Evolutionary conservation across 805 yeast species (phyloP), one percentile per base, ranked within the genome.

Genomic region (Candida pini): DNA sequence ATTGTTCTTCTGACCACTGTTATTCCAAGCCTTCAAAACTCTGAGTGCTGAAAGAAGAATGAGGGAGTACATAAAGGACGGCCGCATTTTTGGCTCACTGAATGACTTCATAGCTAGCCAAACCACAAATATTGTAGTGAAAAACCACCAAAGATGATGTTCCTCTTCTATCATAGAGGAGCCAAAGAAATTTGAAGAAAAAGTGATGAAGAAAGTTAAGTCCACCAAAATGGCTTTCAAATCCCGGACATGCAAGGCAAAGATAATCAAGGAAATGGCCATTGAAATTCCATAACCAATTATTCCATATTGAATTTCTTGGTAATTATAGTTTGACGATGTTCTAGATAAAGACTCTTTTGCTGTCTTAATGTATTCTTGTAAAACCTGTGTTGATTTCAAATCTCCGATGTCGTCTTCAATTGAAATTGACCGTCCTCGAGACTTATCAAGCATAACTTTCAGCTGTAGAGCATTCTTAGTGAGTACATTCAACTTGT

Each of bases 111-210:
- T 37, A 3, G 47, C 34, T 23, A 50, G 25, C 8, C 42, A 28
- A 0, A 48, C 33, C 4, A 49, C 15, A 26, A 57, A 49, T 0
- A 70, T 67, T 0, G 73, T 64, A 0, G 72, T 54, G 16, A 72
- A 62, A 78, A 86, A 83, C 85, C 95, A 92, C 98, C 98, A 92
- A 13, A 89, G 57, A 53, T 89, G 96, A 53, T 92, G 95, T 53
- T 92, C 98, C 56, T 92, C 98, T 51, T 92, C 98, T 13, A 92
- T 82, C 38, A 89, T 66, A 18, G 96, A 89, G 40, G 94, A 86
- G 9, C 89, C 96, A 61, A 89, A 86, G 44, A 81, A 69, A 0
- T 85, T 68, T 0, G 66, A 24, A 3, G 80, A 71, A 35, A 78
- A 68, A 0, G 64, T 9, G 13, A 53, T 35, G 38, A 50, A 53